Conservation (phyloP, 345 rosid species). For the Nasturtium officinale region DNA sequence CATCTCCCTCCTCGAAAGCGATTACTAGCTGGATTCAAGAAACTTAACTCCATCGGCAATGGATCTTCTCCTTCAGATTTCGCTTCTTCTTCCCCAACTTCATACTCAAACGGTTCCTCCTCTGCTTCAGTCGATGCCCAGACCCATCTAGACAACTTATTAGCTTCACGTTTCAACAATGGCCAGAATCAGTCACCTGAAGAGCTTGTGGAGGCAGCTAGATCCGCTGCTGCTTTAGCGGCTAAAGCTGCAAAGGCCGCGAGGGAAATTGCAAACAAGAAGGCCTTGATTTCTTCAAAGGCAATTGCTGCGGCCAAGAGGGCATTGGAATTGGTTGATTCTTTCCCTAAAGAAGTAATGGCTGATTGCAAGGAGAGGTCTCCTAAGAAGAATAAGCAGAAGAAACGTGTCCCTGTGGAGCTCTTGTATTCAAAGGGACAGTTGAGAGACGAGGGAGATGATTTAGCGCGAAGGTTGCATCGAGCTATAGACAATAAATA, state of each 20-base stretch:
- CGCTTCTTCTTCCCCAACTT: slow-evolving; percentile 48
- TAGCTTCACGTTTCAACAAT: slow-evolving; percentile 47
- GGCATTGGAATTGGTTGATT: slow-evolving; percentile 75
- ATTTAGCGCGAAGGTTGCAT: slow-evolving; percentile 66
- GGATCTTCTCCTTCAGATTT: slow-evolving; percentile 42
- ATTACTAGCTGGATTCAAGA: slow-evolving; percentile 87
- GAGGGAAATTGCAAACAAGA: slow-evolving; percentile 73
- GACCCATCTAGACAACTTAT: slow-evolving; percentile 52
- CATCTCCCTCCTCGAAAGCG: slow-evolving; percentile 97
- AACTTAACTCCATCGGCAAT: slow-evolving; percentile 57
- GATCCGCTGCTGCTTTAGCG: slow-evolving; percentile 66
- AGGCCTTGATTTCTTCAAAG: slow-evolving; percentile 74
- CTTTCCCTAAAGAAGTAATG: slow-evolving; percentile 48
- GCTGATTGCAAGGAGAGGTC: slow-evolving; percentile 28
- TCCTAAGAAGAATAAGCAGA: slow-evolving; percentile 66
- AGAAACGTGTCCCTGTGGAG: slow-evolving; percentile 92
- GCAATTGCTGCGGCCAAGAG: slow-evolving; percentile 78
- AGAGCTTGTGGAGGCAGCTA: slow-evolving; percentile 68
- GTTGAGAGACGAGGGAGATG: slow-evolving; percentile 52
- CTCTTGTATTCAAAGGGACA: slow-evolving; percentile 70
- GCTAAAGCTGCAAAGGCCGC: slow-evolving; percentile 70
- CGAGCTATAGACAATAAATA: slow-evolving; percentile 63
- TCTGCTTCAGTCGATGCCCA: slow-evolving; percentile 52
- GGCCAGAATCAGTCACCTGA: slow-evolving; percentile 59
- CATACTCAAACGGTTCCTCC: slow-evolving; percentile 42